Conservation (phyloP, 208 protist genomes). For the Endotrypanum monterogeii region DNA sequence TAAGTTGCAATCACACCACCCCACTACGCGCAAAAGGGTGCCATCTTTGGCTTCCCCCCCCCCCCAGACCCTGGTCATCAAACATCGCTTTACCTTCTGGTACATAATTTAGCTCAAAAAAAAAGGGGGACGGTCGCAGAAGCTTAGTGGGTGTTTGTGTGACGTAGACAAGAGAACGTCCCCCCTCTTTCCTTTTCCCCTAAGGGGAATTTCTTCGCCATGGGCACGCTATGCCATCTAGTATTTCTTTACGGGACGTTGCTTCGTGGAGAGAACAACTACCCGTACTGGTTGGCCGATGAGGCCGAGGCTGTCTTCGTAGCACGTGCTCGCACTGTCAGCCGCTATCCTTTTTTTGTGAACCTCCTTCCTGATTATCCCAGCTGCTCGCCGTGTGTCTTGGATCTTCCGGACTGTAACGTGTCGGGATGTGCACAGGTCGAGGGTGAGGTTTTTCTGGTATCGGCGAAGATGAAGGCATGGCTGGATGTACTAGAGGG, state of each 20-base stretch:
- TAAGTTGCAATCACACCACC: neutral
- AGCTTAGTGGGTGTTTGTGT: neutral
- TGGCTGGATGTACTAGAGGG: slow-evolving; percentile 69
- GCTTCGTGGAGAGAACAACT: slow-evolving; percentile 68
- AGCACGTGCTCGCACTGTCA: slow-evolving; percentile 36
- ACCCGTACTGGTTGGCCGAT: slow-evolving; percentile 68
- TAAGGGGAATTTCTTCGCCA: neutral
- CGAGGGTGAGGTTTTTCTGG: slow-evolving; percentile 63
- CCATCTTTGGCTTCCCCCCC: neutral
- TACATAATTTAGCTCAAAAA: too few species aligned
- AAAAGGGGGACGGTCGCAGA: neutral
- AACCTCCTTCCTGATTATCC: slow-evolving; percentile 41
- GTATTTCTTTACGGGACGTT: slow-evolving; percentile 80
- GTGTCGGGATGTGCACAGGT: slow-evolving; percentile 36
- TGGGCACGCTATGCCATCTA: slow-evolving; percentile 27
- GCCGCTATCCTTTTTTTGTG: slow-evolving; percentile 67
- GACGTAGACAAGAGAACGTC: neutral
- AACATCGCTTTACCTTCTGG: neutral
- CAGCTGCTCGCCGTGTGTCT: slow-evolving; percentile 56
- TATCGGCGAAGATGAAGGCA: slow-evolving; percentile 51
- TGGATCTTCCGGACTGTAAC: slow-evolving; percentile 40
- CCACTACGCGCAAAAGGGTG: neutral
- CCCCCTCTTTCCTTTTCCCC: too few species aligned
- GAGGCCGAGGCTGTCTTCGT: slow-evolving; percentile 49
- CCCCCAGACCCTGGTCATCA: neutral